phyloP scores from a whole-genome alignment of 805 yeast species.

The Gaillardinia entomophila region DNA sequence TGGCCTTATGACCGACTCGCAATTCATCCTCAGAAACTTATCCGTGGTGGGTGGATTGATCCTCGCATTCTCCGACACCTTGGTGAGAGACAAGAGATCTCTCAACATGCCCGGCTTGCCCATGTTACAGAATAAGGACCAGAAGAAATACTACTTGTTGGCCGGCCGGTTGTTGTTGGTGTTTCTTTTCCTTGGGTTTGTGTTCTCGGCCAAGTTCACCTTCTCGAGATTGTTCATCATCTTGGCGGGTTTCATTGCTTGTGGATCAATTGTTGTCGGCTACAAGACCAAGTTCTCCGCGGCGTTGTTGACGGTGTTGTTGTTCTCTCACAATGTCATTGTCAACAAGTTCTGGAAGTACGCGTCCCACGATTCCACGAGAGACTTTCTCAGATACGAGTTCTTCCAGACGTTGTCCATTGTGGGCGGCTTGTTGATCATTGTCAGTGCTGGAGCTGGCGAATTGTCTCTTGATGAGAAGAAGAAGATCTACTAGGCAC shows the following conservation, averaged over 20 bases:
- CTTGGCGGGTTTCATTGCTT: conserved; percentile 61
- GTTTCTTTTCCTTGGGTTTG: conserved; percentile 78
- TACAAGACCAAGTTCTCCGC: conserved; percentile 91
- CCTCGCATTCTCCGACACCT: conserved; percentile 79
- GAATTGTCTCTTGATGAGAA: conserved; percentile 89
- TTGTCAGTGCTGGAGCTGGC: conserved; percentile 96
- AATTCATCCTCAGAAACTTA: conserved; percentile 79
- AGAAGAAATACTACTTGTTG: conserved; percentile 73
- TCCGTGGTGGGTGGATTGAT: conserved; percentile 90
- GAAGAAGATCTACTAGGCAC: conserved; percentile 72
- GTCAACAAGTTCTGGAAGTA: conserved; percentile 88
- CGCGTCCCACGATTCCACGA: conserved; percentile 61
- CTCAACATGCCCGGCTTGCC: conserved; percentile 72
- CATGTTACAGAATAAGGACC: conserved; percentile 56
- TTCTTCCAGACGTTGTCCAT: conserved; percentile 91
- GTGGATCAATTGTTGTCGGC: conserved; percentile 81
- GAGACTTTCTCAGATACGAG: conserved; percentile 89
- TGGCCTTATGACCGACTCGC: conserved; percentile 76
- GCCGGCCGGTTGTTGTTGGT: conserved; percentile 87
- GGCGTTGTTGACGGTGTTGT: conserved; percentile 56
- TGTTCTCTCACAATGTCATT: conserved; percentile 69
- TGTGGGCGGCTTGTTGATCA: conserved; percentile 86
- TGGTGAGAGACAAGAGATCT: conserved; percentile 68
- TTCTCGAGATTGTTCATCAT: conserved; percentile 58
- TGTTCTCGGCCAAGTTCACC: conserved; percentile 71